Base-by-base conservation (phyloP, 2,329 filamentous ascomycete genomes). In the Leptographium flavum region DNA sequence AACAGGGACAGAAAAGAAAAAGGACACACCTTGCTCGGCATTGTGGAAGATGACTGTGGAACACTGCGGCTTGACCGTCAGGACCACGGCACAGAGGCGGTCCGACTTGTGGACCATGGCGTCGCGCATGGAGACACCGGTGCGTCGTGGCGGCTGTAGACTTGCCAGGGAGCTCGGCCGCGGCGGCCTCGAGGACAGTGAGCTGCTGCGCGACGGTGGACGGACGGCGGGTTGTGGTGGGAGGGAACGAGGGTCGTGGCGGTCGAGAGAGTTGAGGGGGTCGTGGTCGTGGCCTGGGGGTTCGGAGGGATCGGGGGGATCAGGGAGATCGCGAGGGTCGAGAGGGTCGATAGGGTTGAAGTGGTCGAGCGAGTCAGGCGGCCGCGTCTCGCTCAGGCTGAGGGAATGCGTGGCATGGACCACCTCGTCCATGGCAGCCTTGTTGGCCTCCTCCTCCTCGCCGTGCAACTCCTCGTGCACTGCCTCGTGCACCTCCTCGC, bases 81-180 rank as follows among this genome's bases (percentile, higher is more conserved):
- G 69, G 10, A 83, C 74, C 75, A 76, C 76, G 27, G 79, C 78
- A 56, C 81, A 83, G 60, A 86, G 71, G 49, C 72, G 73, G 48
- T 80, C 73, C 45, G 73, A 78, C 57, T 76, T 71, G 55, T 74
- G 69, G 39, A 80, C 68, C 41, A 86, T 69, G n/a, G 80, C 81
- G 43, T 69, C 65, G 46, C 48, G 49, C 31, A 53, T 43, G 5
- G 48, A 45, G 13, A 53, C 48, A 39, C 51, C 51, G 39, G 40
- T 39, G 39, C n/a, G 33, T 14, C 38, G 39, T 2, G 1, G 21
- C 11, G 9, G 22, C 3, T 2, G n/a, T n/a, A n/a, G n/a, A n/a
- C n/a, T n/a, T n/a, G n/a, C n/a, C n/a, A n/a, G n/a, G n/a, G n/a
- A n/a, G n/a, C n/a, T n/a, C n/a, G n/a, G n/a, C n/a, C n/a, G n/a